These are phyloP conservation scores for Lachancea lanzarotensis DNA, from an alignment of 805 yeast genomes.

Conservation along the genomic window DNA sequence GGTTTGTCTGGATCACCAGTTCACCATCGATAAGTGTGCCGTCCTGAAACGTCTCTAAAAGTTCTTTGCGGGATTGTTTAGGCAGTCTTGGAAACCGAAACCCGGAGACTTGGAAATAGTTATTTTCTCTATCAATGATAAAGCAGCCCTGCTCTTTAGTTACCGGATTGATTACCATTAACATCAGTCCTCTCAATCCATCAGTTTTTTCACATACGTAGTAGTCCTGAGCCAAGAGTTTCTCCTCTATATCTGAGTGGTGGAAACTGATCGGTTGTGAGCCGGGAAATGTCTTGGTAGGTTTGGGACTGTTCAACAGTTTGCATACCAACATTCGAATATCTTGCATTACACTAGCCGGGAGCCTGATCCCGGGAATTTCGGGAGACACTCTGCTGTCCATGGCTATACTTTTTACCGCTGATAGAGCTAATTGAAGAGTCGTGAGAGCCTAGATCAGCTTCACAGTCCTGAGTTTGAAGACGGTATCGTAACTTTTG, in stretches of 20 bases:
- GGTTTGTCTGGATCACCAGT: constrained; percentile 63
- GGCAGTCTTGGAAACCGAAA: constrained; percentile 70
- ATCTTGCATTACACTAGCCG: constrained; percentile 62
- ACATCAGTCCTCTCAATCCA: constrained; percentile 79
- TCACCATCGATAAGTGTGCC: constrained; percentile 95
- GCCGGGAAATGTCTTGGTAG: constrained; percentile 62
- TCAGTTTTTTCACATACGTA: constrained; percentile 95
- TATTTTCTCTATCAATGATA: constrained; percentile 81
- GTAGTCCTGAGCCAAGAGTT: constrained; percentile 66
- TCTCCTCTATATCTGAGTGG: constrained; percentile 57
- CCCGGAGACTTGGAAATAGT: constrained; percentile 72
- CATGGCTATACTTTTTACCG: not conserved
- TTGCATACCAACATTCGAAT: constrained; percentile 62
- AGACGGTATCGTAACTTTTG: too few relatives aligned
- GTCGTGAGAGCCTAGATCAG: too few relatives aligned
- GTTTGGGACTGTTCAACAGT: constrained; percentile 48
- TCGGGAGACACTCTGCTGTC: constrained; percentile 48
- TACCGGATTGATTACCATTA: constrained; percentile 55
- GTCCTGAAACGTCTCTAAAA: constrained; percentile 54
- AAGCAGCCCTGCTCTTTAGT: constrained; percentile 83
- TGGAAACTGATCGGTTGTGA: constrained; percentile 94
- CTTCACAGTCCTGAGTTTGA: too few relatives aligned
- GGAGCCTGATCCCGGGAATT: constrained; percentile 79
- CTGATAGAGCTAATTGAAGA: too few relatives aligned
- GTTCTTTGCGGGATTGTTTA: constrained; percentile 27